Evolutionary conservation across 345 rosid genomes (phyloP), one percentile per base, ranked within the genome.

Genomic region (Salix purpurea): DNA sequence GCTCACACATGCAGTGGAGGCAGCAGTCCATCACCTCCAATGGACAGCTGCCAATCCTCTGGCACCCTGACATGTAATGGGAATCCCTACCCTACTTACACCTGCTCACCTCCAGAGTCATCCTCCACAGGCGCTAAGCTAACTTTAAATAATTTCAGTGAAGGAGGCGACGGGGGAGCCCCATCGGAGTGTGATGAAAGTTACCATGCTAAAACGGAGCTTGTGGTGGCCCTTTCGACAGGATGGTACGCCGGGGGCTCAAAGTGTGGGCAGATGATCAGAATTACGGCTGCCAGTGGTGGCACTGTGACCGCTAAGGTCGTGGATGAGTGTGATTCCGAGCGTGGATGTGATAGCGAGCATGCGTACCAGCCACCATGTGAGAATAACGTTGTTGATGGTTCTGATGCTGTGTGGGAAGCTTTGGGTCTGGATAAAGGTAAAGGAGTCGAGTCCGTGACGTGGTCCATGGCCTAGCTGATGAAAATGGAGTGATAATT

Each of bases 301-400:
- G 50, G 37, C 23, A 84, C 66, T 13, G 75, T 36, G 58, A 7
- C 15, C n/a, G 84, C 85, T 0, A 83, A 77, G 83, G 85, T 82
- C 65, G 87, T 85, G 4, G 88, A 85, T 16, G 87, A 87, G 66
- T 87, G 89, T 13, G 86, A 85, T 75, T 84, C 89, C 0, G 9
- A 7, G 69, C 24, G 15, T 1, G 90, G 89, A n/a, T 84, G 85
- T 13, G 90, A 88, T 13, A 4, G 28, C 3, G 85, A 84, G 72
- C 87, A 84, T 52, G 84, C 86, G 6, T 9, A 5, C 6, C 86
- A 73, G 37, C 89, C 86, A 1, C 89, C 85, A 0, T 84, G 86
- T 26, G 0, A 11, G 52, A 83, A 87, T 28, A 61, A 89, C n/a
- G 73, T 83, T 23, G 88, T 85, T 0, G 87, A 89, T 7, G 86